Evolutionary conservation across 148 eudicot genomes (phyloP).

Genomic region (Silene uniflora): DNA sequence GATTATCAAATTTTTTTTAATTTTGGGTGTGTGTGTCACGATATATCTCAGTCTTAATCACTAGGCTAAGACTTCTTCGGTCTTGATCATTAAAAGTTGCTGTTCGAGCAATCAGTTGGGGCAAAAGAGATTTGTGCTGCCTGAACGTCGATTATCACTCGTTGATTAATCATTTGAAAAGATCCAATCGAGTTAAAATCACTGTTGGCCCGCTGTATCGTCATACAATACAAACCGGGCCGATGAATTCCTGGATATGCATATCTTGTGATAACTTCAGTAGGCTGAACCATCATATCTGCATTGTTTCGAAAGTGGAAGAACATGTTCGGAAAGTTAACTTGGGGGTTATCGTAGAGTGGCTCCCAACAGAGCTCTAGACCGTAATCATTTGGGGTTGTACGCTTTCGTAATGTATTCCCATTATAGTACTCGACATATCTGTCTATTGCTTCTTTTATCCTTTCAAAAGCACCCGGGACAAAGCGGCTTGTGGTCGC

Average conservation of each 20-base stretch:
- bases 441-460: neutral
- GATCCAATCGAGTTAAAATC: neutral
- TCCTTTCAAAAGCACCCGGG: neutral
- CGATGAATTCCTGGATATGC: neutral
- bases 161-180: neutral
- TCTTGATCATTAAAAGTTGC: neutral
- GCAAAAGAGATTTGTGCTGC: neutral
- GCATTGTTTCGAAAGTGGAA: neutral
- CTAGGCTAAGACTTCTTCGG: no score
- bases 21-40: no score
- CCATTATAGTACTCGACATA: neutral
- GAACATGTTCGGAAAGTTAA: neutral
- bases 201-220: neutral
- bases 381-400: neutral
- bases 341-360: neutral
- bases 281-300: neutral
- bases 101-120: neutral
- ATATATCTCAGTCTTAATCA: no score
- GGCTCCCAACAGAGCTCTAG: constrained; percentile 3
- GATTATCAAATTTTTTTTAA: neutral
- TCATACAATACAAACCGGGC: neutral
- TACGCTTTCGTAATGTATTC: neutral
- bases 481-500: neutral
- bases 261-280: neutral
- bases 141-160: neutral